These are phyloP conservation scores for Solanum medicagineum DNA, from an alignment of 257 asterid genomes.

Conservation along the genomic window DNA sequence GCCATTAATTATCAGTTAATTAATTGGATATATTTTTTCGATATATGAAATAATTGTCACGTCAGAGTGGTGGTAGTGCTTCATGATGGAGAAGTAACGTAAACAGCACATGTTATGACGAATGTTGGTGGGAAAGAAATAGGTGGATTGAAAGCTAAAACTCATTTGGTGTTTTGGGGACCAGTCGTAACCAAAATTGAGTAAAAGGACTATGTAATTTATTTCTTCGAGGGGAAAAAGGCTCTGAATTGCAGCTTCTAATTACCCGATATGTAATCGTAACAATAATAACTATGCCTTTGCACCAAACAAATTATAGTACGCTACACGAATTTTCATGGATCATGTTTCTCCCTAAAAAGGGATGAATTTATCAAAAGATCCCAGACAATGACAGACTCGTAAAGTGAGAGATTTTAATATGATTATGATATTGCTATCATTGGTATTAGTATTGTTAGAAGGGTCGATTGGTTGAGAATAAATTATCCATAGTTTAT, in stretches of 20 bases:
- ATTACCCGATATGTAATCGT: background rate
- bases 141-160: slow-evolving; percentile 40
- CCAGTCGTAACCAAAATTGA: background rate
- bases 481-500: no score
- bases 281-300: background rate
- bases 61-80: background rate
- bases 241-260: background rate
- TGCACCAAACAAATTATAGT: background rate
- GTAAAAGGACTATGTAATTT: background rate
- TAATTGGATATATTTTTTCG: no score
- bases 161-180: background rate
- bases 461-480: no score
- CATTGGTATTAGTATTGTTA: background rate
- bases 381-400: background rate
- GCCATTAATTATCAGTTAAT: background rate
- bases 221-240: background rate
- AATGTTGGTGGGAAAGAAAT: slow-evolving; percentile 13
- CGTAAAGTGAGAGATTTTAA: background rate
- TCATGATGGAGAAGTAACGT: slow-evolving; percentile 18
- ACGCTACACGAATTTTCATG: background rate
- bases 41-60: background rate
- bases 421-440: background rate
- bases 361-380: background rate
- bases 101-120: slow-evolving; percentile 23
- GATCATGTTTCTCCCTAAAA: background rate